A percentile compares a stretch with the other conserved stretches of the same genome.
These are phyloP conservation scores for Chenopodium berlandieri DNA, from an alignment of 148 eudicot genomes.

Conservation along the genomic window DNA sequence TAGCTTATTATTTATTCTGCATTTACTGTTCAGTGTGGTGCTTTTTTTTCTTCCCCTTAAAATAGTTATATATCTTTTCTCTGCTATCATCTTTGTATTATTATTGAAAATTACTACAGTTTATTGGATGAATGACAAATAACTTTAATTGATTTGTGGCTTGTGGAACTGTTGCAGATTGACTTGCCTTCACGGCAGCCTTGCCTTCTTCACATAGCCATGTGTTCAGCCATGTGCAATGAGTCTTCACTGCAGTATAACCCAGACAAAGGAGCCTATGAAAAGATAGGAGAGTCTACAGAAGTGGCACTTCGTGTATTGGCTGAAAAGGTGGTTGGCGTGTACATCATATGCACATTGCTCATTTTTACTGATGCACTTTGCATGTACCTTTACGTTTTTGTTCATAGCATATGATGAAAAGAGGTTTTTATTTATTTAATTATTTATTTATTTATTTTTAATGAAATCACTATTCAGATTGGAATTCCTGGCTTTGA, in stretches of 20 bases:
- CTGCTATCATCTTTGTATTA: too few species aligned
- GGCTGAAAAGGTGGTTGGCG: slow-evolving; percentile 76
- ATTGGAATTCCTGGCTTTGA: slow-evolving; percentile 99
- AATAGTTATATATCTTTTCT: too few species aligned
- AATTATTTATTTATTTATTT: too few species aligned
- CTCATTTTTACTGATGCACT: background rate
- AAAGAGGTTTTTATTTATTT: background rate
- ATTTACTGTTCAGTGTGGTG: background rate
- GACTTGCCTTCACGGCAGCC: slow-evolving; percentile 90
- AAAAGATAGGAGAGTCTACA: slow-evolving; percentile 97
- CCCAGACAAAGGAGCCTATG: slow-evolving; percentile 88
- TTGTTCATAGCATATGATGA: background rate
- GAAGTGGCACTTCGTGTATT: slow-evolving; percentile 98
- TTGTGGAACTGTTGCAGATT: slow-evolving; percentile 56
- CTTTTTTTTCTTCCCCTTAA: background rate
- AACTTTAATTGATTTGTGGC: slow-evolving; percentile 13
- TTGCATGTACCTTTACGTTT: background rate
- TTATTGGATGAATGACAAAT: background rate
- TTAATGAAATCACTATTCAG: slow-evolving; percentile 36
- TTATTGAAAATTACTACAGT: background rate
- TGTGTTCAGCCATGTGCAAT: slow-evolving; percentile 98
- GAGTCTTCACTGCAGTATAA: slow-evolving; percentile 93
- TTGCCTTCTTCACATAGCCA: slow-evolving; percentile 94
- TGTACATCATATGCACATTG: slow-evolving; percentile 7
- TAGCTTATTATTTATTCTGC: background rate